A percentile compares a stretch with the other conserved stretches of the same genome.
Conservation (phyloP, 805 yeast species). For the Myxozyma kluyveri region DNA sequence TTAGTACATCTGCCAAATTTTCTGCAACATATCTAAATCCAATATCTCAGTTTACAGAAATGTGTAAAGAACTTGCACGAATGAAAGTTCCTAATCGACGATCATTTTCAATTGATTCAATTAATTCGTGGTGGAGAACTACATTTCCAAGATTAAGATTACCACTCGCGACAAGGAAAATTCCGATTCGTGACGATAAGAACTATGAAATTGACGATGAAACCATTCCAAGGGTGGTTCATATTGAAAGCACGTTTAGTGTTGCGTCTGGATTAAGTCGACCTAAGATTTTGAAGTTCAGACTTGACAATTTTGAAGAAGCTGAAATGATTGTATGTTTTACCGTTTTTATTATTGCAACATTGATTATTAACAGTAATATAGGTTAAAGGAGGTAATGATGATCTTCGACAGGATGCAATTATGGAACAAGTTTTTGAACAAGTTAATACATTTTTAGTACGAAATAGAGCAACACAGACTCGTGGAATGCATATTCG, state of each 20-base stretch:
- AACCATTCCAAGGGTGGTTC: no score
- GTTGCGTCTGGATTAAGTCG: conserved; percentile 87
- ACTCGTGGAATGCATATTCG: conserved; percentile 61
- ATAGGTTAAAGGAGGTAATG: conserved; percentile 69
- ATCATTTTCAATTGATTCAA: conserved; percentile 23
- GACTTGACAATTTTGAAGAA: conserved; percentile 54
- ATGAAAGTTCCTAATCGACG: conserved; percentile 10
- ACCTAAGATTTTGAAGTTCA: conserved; percentile 71
- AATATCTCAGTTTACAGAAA: conserved; percentile 51
- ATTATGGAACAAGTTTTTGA: conserved; percentile 96
- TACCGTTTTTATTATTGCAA: not conserved
- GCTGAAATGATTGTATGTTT: conserved; percentile 55
- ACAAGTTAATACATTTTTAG: conserved; percentile 70
- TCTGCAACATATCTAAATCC: conserved; percentile 42
- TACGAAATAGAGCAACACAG: conserved; percentile 53
- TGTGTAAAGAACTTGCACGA: conserved; percentile 40
- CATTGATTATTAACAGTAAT: not conserved
- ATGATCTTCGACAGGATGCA: conserved; percentile 92
- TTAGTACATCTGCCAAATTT: conserved; percentile 39
- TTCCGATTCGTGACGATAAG: conserved; percentile 46
- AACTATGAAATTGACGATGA: conserved; percentile 46
- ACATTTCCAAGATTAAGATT: conserved; percentile 46
- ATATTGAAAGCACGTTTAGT: conserved; percentile 48
- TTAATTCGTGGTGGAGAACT: conserved; percentile 58
- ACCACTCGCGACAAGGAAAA: conserved; percentile 65